Percentiles rank a stretch among this genome's conserved stretches.
Conservation (phyloP, 2,329 filamentous ascomycete genomes). For the Leptographium wingfieldii region DNA sequence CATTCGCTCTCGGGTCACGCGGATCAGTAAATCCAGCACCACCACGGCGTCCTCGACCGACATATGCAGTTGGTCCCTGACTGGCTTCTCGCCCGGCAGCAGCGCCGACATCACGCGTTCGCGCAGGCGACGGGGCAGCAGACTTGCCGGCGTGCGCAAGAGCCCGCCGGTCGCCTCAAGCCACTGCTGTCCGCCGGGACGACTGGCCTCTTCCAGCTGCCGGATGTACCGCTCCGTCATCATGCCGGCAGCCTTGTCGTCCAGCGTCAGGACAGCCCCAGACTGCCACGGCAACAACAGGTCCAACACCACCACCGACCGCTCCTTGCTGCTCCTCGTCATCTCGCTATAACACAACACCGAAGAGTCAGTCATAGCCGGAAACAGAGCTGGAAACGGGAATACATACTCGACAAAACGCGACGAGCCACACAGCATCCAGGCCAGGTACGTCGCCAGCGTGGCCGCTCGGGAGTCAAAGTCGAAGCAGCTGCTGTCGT, state of each 20-base stretch:
- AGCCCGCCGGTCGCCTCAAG: conserved; percentile 12
- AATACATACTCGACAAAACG: conserved; percentile 7
- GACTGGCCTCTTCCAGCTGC: conserved; percentile 1
- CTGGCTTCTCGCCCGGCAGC: conserved; percentile 10
- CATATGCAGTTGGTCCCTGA: neutral
- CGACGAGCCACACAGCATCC: conserved; percentile 11
- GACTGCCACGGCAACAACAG: conserved; percentile 7
- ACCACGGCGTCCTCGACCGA: conserved; percentile 19
- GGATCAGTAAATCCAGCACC: conserved; percentile 32
- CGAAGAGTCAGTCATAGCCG: neutral
- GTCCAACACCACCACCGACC: neutral
- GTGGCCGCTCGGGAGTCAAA: neutral
- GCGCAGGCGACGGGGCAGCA: conserved; percentile 28
- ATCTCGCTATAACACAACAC: conserved; percentile 4
- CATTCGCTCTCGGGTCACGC: conserved; percentile 37
- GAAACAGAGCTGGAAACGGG: neutral
- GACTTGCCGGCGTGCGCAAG: conserved; percentile 23
- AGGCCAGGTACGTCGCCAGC: conserved; percentile 6
- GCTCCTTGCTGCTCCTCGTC: conserved; percentile 3
- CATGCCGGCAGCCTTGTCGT: neutral
- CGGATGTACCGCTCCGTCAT: conserved; percentile 3
- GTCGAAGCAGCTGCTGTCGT: neutral
- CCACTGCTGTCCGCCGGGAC: neutral
- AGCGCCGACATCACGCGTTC: conserved; percentile 29
- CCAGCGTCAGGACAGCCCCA: conserved; percentile 1